Percentiles rank a stretch among this genome's conserved stretches.
Conservation (phyloP, 2,329 filamentous ascomycete species). For the Mariannaea elegans region DNA sequence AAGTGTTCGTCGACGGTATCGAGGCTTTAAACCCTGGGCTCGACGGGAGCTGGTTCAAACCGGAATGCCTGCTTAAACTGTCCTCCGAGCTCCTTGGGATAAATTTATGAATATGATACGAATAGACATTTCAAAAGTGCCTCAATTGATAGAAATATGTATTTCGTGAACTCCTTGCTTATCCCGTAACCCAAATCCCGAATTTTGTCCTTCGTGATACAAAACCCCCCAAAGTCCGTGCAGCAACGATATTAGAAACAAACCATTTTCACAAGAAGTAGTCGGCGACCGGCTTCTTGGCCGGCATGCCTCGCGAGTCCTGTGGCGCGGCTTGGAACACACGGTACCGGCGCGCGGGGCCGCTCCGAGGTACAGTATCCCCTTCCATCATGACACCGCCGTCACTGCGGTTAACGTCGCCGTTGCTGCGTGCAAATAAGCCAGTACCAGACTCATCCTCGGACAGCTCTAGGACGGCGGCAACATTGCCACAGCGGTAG, state of each 20-base stretch:
- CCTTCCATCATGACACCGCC: constrained; percentile 61
- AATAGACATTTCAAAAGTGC: too few relatives aligned
- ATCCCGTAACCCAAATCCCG: constrained; percentile 31
- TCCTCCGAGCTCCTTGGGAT: neutral
- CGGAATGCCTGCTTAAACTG: neutral
- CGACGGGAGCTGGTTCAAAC: neutral
- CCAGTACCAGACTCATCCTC: constrained; percentile 84
- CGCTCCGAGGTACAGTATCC: constrained; percentile 58
- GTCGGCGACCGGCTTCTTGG: constrained; percentile 97
- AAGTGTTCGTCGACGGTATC: neutral
- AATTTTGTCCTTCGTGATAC: constrained; percentile 27
- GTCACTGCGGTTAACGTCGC: constrained; percentile 70
- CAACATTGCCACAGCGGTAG: constrained; percentile 95
- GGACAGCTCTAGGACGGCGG: constrained; percentile 89
- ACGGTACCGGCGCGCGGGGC: constrained; percentile 88
- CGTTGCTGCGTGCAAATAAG: constrained; percentile 74
- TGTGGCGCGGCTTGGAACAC: constrained; percentile 98
- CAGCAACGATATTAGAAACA: constrained; percentile 10
- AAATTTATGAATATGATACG: too few relatives aligned
- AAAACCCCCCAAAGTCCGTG: constrained; percentile 25
- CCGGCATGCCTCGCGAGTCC: constrained; percentile 95
- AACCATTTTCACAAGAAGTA: constrained; percentile 77
- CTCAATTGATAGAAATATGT: neutral
- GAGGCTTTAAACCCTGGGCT: neutral
- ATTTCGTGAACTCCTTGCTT: constrained; percentile 36